phyloP scores from a whole-genome alignment of 2,329 filamentous ascomycete species.

The Lasiodiplodia gonubiensis region DNA sequence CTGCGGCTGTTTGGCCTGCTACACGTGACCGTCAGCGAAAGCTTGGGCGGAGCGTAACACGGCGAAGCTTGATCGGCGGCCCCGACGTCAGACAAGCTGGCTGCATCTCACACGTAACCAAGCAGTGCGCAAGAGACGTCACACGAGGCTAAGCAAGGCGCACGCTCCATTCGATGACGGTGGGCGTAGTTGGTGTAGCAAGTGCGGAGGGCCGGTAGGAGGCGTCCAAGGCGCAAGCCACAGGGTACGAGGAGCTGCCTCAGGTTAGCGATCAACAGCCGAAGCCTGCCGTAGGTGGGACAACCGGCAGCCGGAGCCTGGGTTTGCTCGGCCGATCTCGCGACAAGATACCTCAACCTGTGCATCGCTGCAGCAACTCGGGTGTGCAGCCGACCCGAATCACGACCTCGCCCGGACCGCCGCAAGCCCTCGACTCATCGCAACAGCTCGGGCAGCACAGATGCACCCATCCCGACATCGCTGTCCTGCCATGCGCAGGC shows the following conservation, averaged over 20 bases:
- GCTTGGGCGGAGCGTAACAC: background rate
- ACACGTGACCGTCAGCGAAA: slow-evolving; percentile 14
- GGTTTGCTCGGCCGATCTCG: slow-evolving; percentile 16
- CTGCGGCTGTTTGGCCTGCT: background rate
- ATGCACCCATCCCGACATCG: background rate
- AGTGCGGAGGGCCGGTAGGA: slow-evolving; percentile 12
- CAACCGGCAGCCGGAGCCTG: slow-evolving; percentile 8
- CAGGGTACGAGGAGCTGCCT: background rate
- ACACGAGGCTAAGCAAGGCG: background rate
- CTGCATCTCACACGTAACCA: background rate
- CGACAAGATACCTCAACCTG: background rate
- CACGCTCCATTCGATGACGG: background rate
- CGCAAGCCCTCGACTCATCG: background rate
- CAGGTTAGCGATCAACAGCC: background rate
- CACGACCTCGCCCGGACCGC: background rate
- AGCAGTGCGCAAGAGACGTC: background rate
- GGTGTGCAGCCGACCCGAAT: background rate
- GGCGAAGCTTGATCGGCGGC: background rate
- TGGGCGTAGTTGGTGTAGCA: background rate
- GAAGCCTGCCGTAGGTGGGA: background rate
- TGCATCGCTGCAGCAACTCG: background rate
- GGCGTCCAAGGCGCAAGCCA: slow-evolving; percentile 21
- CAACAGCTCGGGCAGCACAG: slow-evolving; percentile 8
- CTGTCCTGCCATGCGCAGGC: background rate
- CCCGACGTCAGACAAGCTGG: slow-evolving; percentile 11